Conservation (phyloP, 352 stramenopile genomes). For the Pythium aphanidermatum region DNA sequence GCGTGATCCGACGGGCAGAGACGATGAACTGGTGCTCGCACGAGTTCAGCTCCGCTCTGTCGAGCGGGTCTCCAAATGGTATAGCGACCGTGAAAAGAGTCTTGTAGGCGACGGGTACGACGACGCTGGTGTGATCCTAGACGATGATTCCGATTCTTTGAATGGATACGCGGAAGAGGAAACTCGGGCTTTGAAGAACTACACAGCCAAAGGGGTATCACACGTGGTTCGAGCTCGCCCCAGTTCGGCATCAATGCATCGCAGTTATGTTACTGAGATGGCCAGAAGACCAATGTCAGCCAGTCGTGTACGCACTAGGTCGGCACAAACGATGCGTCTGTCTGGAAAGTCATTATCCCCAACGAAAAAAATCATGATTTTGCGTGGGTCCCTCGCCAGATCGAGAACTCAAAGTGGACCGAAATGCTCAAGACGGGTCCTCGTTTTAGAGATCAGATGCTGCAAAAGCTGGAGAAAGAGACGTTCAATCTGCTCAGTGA, state of each 20-base stretch:
- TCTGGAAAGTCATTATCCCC: background rate
- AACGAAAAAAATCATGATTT: background rate
- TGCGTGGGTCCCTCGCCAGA: conserved; percentile 5
- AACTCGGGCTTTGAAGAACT: too few relatives aligned
- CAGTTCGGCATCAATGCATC: too few relatives aligned
- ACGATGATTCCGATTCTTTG: too few relatives aligned
- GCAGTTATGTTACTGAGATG: too few relatives aligned
- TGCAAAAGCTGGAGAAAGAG: conserved; percentile 16
- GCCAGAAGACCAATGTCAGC: too few relatives aligned
- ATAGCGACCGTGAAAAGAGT: too few relatives aligned
- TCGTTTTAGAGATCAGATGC: conserved; percentile 9
- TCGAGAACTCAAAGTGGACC: conserved; percentile 18
- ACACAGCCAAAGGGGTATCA: too few relatives aligned
- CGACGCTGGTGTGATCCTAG: too few relatives aligned
- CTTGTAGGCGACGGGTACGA: too few relatives aligned
- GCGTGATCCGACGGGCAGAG: conserved; percentile 7
- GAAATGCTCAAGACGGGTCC: conserved; percentile 18
- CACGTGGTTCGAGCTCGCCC: too few relatives aligned
- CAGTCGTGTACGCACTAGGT: conserved; percentile 4
- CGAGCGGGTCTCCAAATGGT: conserved; percentile 8
- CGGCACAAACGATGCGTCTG: conserved; percentile 2
- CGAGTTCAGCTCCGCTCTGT: conserved; percentile 2
- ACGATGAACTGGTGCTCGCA: conserved; percentile 8
- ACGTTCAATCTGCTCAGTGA: conserved; percentile 14
- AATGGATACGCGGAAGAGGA: too few relatives aligned